Percentiles rank a stretch among this genome's conserved stretches.
phyloP scores from a whole-genome alignment of 1,284 basidiomycete genomes.

The Malassezia nana region DNA sequence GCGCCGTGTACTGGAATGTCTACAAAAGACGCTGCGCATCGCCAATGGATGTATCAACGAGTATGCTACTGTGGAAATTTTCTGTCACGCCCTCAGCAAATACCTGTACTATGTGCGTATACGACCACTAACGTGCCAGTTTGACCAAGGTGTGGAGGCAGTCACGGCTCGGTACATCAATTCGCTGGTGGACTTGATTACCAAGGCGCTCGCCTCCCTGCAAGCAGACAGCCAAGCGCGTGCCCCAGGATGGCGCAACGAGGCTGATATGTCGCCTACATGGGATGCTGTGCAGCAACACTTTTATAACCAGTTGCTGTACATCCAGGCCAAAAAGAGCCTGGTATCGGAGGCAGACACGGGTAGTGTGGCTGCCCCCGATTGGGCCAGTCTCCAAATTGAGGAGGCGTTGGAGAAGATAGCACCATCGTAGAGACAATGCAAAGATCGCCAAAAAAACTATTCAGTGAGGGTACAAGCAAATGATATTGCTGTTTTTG shows the following conservation, averaged over 20 bases:
- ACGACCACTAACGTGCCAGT: conserved; percentile 9
- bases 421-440: not conserved
- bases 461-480: conserved; percentile 8
- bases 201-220: conserved; percentile 29
- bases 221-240: not conserved
- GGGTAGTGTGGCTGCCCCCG: conserved; percentile 18
- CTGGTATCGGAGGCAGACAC: conserved; percentile 4
- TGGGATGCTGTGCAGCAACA: conserved; percentile 84
- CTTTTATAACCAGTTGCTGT: conserved; percentile 75
- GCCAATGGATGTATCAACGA: conserved; percentile 47
- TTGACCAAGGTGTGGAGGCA: conserved; percentile 42
- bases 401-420: conserved; percentile 21
- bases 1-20: conserved; percentile 44
- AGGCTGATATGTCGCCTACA: conserved; percentile 52
- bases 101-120: conserved; percentile 41
- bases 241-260: conserved; percentile 10
- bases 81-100: conserved; percentile 42
- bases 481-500: conserved; percentile 16
- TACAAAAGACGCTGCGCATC: conserved; percentile 45
- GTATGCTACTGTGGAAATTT: conserved; percentile 42
- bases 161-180: conserved; percentile 44
- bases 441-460: not conserved
- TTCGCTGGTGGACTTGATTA: conserved; percentile 40
- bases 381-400: conserved; percentile 38
- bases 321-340: conserved; percentile 67